phyloP scores from a whole-genome alignment of 106 monocot genomes.

The Acanthochlamys bracteata region DNA sequence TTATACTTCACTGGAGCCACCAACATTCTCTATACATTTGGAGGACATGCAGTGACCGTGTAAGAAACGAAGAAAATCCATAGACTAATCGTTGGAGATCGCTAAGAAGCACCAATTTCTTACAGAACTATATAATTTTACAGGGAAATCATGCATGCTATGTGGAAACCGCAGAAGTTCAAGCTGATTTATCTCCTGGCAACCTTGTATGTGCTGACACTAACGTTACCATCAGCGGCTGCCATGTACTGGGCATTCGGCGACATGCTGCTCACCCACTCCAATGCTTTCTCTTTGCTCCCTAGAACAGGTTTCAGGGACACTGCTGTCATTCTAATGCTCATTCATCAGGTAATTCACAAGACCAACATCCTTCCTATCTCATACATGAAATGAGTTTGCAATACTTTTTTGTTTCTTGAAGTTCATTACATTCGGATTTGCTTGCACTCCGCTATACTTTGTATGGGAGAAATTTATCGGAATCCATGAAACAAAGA shows the following conservation, averaged over 20 bases:
- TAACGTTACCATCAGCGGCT: slow-evolving; percentile 56
- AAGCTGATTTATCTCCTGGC: slow-evolving; percentile 59
- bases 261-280: slow-evolving; percentile 65
- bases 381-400: no score
- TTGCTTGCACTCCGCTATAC: slow-evolving; percentile 96
- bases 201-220: slow-evolving; percentile 57
- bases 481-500: slow-evolving; percentile 78
- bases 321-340: slow-evolving; percentile 82
- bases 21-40: slow-evolving; percentile 84
- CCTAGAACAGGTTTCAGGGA: slow-evolving; percentile 67
- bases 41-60: slow-evolving; percentile 82
- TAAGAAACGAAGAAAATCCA: no score
- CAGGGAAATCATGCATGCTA: slow-evolving; percentile 69
- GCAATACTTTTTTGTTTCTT: no score
- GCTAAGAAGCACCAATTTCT: no score
- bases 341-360: slow-evolving; percentile 95
- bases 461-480: slow-evolving; percentile 95
- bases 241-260: slow-evolving; percentile 95
- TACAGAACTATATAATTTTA: neutral
- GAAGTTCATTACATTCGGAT: slow-evolving; percentile 97
- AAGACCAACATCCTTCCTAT: no score
- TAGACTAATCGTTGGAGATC: no score
- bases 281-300: slow-evolving; percentile 80
- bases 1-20: slow-evolving; percentile 73
- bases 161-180: slow-evolving; percentile 73